Percentiles rank a stretch among this genome's conserved stretches.
phyloP scores from a whole-genome alignment of 345 rosid genomes.

The Eucalyptus victrix region DNA sequence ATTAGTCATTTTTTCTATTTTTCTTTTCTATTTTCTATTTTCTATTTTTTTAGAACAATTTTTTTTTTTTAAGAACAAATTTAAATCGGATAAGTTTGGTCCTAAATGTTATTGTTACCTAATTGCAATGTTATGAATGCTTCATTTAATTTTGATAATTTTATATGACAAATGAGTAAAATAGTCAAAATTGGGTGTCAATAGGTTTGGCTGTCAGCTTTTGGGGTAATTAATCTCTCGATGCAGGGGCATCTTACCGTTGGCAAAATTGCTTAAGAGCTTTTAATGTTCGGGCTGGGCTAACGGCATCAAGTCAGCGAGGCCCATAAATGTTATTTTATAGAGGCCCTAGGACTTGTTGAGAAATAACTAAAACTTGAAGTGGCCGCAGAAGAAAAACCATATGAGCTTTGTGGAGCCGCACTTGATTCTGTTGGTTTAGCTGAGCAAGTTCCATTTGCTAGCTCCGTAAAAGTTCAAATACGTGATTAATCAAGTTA shows the following conservation, averaged over 20 bases:
- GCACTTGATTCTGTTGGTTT: background rate
- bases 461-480: background rate
- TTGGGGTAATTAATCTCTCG: background rate
- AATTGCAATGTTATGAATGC: no score
- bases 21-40: no score
- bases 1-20: no score
- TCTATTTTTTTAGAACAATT: no score
- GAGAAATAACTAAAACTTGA: background rate
- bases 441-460: background rate
- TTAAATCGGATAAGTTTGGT: no score
- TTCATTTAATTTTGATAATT: no score
- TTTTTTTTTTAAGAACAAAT: no score
- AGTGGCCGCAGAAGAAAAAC: background rate
- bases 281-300: background rate
- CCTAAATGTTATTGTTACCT: no score
- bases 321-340: background rate
- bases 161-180: no score
- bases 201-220: background rate
- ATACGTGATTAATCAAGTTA: background rate
- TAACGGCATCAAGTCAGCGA: background rate
- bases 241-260: background rate
- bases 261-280: background rate
- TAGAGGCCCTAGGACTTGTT: background rate
- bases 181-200: no score
- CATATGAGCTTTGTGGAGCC: background rate